Conservation (phyloP, 2,329 filamentous ascomycete genomes). For the Venturia aucupariae region DNA sequence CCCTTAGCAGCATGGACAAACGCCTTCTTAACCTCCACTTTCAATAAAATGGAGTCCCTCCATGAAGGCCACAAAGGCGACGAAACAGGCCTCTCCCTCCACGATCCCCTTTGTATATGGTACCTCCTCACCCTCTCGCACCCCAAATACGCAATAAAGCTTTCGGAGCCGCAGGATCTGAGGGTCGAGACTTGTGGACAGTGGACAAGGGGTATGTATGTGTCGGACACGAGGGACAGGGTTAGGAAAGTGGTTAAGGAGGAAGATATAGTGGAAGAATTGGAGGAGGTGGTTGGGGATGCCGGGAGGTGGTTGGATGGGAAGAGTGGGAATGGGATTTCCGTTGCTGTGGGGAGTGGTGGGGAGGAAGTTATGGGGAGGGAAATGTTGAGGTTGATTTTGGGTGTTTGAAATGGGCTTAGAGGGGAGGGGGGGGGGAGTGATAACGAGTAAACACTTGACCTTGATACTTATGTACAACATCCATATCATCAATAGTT, state of each 20-base stretch:
- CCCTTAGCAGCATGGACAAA: constrained; percentile 38
- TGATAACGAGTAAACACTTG: too few relatives aligned
- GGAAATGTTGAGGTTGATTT: constrained; percentile 56
- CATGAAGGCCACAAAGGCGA: constrained; percentile 25
- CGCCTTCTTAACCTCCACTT: constrained; percentile 38
- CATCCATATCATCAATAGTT: too few relatives aligned
- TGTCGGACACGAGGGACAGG: constrained; percentile 61
- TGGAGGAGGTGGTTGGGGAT: constrained; percentile 64
- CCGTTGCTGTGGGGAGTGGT: constrained; percentile 60
- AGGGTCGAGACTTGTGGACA: constrained; percentile 83
- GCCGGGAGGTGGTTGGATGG: constrained; percentile 65
- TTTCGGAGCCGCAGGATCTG: constrained; percentile 58
- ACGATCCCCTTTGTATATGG: constrained; percentile 37
- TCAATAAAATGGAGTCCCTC: constrained; percentile 35
- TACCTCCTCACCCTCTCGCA: constrained; percentile 22
- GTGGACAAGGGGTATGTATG: constrained; percentile 89
- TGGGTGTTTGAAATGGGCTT: constrained; percentile 26
- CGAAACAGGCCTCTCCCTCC: constrained; percentile 32
- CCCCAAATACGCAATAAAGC: constrained; percentile 3
- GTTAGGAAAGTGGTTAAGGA: constrained; percentile 30
- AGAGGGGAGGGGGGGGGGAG: too few relatives aligned
- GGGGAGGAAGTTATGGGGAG: constrained; percentile 58
- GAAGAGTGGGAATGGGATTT: constrained; percentile 68
- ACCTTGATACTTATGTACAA: too few relatives aligned
- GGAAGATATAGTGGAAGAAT: constrained; percentile 39